A percentile compares a stretch with the other conserved stretches of the same genome.
Evolutionary conservation across 257 asterid species (phyloP).

Genomic region (Solanum lycopersicoides): DNA sequence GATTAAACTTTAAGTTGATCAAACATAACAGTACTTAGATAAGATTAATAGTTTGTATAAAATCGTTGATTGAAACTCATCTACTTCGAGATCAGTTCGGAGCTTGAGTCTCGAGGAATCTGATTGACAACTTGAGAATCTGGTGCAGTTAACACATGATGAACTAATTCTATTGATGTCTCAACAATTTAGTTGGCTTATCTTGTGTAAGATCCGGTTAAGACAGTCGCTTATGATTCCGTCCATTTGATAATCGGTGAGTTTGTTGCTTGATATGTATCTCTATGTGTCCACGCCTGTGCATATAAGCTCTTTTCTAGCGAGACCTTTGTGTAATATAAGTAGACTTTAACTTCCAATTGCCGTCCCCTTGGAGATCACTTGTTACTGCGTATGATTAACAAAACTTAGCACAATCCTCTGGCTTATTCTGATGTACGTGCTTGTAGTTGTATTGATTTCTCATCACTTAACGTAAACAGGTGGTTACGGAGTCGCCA

Average conservation of each 20-base stretch:
- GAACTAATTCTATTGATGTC: not conserved
- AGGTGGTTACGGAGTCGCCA: constrained; percentile 94
- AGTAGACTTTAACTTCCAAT: not conserved
- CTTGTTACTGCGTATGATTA: not conserved
- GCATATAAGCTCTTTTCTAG: not conserved
- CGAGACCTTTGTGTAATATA: not conserved
- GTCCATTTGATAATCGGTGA: not conserved
- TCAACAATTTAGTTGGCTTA: not conserved
- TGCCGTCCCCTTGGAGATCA: not conserved
- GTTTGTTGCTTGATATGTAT: not conserved
- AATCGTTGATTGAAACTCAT: not conserved
- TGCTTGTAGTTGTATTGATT: not conserved
- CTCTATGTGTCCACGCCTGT: not conserved
- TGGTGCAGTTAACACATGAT: not conserved
- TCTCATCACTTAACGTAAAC: not conserved
- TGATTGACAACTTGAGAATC: not conserved
- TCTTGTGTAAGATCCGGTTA: not conserved
- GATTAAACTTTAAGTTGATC: not conserved
- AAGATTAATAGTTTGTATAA: not conserved
- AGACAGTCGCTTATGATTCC: not conserved
- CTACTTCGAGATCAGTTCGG: not conserved
- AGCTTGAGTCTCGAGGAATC: not conserved
- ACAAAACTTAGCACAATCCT: not conserved
- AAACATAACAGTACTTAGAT: not conserved
- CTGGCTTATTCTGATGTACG: not conserved